Percentiles rank a stretch among this genome's conserved stretches.
phyloP scores from a whole-genome alignment of 306 rosid species.

The Urtica urens region DNA sequence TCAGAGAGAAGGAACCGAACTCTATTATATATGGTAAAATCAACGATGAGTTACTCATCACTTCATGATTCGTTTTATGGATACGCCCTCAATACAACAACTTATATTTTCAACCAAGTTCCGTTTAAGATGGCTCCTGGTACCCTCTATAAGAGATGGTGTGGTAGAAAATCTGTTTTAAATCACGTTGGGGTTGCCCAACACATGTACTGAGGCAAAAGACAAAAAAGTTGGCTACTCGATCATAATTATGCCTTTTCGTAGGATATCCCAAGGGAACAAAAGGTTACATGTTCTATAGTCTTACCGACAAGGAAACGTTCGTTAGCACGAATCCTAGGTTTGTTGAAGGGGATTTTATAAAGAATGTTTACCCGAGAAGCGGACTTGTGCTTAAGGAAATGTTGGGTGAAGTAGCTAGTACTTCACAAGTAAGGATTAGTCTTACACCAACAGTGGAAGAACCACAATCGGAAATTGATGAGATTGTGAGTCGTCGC shows the following conservation, averaged over 20 bases:
- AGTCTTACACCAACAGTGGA: too few relatives aligned
- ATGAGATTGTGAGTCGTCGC: too few relatives aligned
- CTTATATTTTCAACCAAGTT: background rate
- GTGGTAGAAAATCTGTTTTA: background rate
- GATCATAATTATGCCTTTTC: too few relatives aligned
- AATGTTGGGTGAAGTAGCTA: too few relatives aligned
- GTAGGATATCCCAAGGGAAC: background rate
- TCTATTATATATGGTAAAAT: background rate
- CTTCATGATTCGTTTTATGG: background rate
- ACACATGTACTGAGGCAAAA: background rate
- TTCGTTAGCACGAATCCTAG: background rate
- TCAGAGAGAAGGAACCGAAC: background rate
- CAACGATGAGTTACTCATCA: background rate
- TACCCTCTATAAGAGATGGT: background rate
- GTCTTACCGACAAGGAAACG: background rate
- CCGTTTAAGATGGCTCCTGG: background rate
- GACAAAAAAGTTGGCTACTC: background rate
- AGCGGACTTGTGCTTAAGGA: too few relatives aligned
- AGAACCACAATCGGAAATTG: too few relatives aligned
- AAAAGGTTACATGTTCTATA: background rate
- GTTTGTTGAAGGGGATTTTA: too few relatives aligned
- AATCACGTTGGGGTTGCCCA: background rate
- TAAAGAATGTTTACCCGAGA: too few relatives aligned
- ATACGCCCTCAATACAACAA: background rate
- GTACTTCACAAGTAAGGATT: too few relatives aligned